These are phyloP conservation scores for Modicella reniformis DNA, from an alignment of 371 early-diverging fungal genomes.

Conservation along the genomic window DNA sequence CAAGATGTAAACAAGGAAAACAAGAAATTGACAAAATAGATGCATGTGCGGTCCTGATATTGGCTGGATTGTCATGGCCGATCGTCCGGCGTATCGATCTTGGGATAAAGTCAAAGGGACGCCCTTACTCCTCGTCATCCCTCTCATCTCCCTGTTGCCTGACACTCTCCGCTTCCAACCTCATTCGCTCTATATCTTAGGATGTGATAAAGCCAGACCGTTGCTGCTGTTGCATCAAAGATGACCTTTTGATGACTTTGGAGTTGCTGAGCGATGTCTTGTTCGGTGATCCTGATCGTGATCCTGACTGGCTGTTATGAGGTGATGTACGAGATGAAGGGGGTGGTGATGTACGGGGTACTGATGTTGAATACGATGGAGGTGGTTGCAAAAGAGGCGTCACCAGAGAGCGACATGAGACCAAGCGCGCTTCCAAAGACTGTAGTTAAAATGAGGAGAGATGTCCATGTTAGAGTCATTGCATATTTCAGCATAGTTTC, in stretches of 20 bases:
- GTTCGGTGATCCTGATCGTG: conserved; percentile 40
- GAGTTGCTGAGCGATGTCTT: conserved; percentile 17
- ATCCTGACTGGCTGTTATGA: conserved; percentile 23
- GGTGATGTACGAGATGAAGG: conserved; percentile 25
- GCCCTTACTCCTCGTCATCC: too few species aligned
- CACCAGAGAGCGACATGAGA: conserved; percentile 73
- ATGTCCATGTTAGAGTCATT: too few species aligned
- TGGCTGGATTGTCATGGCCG: neutral
- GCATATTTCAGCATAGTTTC: too few species aligned
- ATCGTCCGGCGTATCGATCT: neutral
- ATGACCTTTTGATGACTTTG: conserved; percentile 28
- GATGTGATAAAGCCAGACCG: conserved; percentile 21
- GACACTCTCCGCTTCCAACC: too few species aligned
- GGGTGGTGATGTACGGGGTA: too few species aligned
- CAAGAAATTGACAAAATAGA: neutral
- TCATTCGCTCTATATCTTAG: neutral
- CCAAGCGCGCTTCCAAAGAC: conserved; percentile 70
- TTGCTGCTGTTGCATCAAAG: conserved; percentile 29
- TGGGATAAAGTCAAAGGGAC: too few species aligned
- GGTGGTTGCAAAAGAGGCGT: conserved; percentile 74
- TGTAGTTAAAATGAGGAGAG: neutral
- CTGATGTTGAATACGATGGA: conserved; percentile 55
- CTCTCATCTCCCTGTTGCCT: too few species aligned
- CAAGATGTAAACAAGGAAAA: neutral
- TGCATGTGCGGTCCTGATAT: neutral